A percentile compares a stretch with the other conserved stretches of the same genome.
phyloP scores from a whole-genome alignment of 768 basidiomycete genomes.

The Tricholoma matsutake region DNA sequence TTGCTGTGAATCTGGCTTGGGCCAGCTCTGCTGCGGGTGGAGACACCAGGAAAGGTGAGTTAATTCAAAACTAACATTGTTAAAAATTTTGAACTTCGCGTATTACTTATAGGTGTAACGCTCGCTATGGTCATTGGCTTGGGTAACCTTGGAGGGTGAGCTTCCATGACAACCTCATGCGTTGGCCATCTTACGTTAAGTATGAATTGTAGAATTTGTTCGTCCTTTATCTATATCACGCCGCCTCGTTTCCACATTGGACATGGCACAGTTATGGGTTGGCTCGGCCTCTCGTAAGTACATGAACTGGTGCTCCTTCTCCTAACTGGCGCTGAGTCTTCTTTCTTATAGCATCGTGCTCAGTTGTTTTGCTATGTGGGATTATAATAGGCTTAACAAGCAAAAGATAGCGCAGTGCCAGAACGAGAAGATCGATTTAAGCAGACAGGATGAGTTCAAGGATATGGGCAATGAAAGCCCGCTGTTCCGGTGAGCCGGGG shows the following conservation, averaged over 20 bases:
- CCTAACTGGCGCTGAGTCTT: neutral
- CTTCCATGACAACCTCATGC: neutral
- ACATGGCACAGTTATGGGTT: conserved; percentile 32
- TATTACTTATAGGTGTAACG: conserved; percentile 27
- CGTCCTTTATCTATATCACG: conserved; percentile 38
- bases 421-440: conserved; percentile 40
- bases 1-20: conserved; percentile 52
- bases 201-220: conserved; percentile 32
- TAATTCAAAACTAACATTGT: neutral
- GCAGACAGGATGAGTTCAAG: conserved; percentile 37
- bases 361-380: conserved; percentile 44
- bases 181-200: neutral
- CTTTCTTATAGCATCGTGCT: conserved; percentile 28
- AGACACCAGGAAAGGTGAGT: conserved; percentile 44
- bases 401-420: conserved; percentile 43
- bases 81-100: neutral
- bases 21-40: conserved; percentile 53
- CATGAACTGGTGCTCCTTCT: neutral
- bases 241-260: conserved; percentile 37
- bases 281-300: conserved; percentile 31
- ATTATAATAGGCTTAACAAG: conserved; percentile 48
- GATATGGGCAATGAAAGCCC: conserved; percentile 54
- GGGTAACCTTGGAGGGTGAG: conserved; percentile 50
- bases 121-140: conserved; percentile 52
- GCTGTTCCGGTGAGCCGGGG: conserved; percentile 43